Percentiles rank a stretch among this genome's conserved stretches.
phyloP scores from a whole-genome alignment of 2,329 filamentous ascomycete species.

The Juglanconis sp. region DNA sequence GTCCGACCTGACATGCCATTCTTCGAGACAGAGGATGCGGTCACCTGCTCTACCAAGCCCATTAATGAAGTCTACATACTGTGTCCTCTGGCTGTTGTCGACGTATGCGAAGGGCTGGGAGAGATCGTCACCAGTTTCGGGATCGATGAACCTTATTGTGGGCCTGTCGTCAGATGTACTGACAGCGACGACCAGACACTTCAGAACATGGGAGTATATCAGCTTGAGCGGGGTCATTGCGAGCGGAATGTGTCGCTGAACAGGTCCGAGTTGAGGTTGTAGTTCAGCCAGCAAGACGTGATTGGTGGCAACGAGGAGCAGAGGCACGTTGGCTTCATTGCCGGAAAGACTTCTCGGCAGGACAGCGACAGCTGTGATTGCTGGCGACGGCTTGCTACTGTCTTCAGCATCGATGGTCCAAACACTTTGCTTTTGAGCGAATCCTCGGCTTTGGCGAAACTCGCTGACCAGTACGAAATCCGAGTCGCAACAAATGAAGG shows the following conservation, averaged over 20 bases:
- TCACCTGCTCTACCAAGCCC: constrained; percentile 57
- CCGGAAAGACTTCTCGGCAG: constrained; percentile 39
- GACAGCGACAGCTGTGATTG: constrained; percentile 45
- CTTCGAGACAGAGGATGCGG: constrained; percentile 56
- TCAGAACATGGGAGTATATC: constrained; percentile 52
- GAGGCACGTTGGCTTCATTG: constrained; percentile 35
- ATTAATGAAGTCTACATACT: constrained; percentile 46
- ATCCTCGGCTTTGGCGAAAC: constrained; percentile 30
- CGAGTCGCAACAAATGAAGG: constrained; percentile 49
- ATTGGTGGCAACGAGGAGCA: constrained; percentile 49
- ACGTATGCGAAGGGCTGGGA: constrained; percentile 29
- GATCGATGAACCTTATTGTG: constrained; percentile 55
- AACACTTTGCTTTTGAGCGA: constrained; percentile 42
- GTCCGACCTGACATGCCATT: constrained; percentile 61
- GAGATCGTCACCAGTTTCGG: constrained; percentile 50
- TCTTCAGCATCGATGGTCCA: constrained; percentile 52
- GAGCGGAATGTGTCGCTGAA: constrained; percentile 48
- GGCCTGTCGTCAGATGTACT: constrained; percentile 37
- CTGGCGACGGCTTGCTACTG: constrained; percentile 41
- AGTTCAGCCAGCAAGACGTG: constrained; percentile 53
- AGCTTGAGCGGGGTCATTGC: constrained; percentile 48
- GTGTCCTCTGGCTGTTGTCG: constrained; percentile 35
- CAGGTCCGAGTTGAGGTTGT: constrained; percentile 40
- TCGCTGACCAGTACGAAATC: constrained; percentile 41
- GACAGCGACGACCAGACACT: constrained; percentile 53